Percentiles rank a stretch among this genome's conserved stretches.
Conservation (phyloP, 768 basidiomycete species). For the Plicaturopsis crispa region DNA sequence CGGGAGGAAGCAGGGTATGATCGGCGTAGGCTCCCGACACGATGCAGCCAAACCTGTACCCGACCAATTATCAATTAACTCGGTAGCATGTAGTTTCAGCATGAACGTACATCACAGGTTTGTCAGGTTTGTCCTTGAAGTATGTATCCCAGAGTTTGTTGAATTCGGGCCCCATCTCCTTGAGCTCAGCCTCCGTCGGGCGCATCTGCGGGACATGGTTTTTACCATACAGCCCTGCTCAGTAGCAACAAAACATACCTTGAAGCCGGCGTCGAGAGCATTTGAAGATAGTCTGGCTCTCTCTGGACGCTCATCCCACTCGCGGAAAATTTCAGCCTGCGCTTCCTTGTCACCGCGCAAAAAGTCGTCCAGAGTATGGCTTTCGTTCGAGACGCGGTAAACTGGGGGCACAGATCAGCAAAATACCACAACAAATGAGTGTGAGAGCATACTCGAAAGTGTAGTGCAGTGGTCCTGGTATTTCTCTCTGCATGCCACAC, state of each 20-base stretch:
- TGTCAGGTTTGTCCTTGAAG: constrained; percentile 77
- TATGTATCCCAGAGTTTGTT: constrained; percentile 60
- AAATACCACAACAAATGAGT: too few relatives aligned
- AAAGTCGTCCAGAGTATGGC: constrained; percentile 58
- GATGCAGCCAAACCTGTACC: constrained; percentile 54
- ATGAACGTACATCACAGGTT: constrained; percentile 65
- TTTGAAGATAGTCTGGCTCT: constrained; percentile 65
- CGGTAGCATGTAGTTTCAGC: too few relatives aligned
- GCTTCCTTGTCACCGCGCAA: constrained; percentile 55
- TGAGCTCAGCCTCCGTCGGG: constrained; percentile 59
- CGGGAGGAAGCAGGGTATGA: constrained; percentile 61
- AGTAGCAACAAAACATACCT: constrained; percentile 29
- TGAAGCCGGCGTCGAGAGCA: constrained; percentile 70
- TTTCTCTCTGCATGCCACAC: too few relatives aligned
- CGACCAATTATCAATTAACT: constrained; percentile 6
- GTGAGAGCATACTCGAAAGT: constrained; percentile 49
- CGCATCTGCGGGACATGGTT: constrained; percentile 54
- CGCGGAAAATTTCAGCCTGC: constrained; percentile 47
- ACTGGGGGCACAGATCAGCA: too few relatives aligned
- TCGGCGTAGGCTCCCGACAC: constrained; percentile 67
- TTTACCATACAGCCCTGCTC: too few relatives aligned
- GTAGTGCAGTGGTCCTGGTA: constrained; percentile 76
- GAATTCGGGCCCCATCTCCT: constrained; percentile 76
- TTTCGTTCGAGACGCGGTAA: constrained; percentile 62
- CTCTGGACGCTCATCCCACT: constrained; percentile 63